These are phyloP conservation scores for Castanea crenata DNA, from an alignment of 306 rosid genomes.

Conservation along the genomic window DNA sequence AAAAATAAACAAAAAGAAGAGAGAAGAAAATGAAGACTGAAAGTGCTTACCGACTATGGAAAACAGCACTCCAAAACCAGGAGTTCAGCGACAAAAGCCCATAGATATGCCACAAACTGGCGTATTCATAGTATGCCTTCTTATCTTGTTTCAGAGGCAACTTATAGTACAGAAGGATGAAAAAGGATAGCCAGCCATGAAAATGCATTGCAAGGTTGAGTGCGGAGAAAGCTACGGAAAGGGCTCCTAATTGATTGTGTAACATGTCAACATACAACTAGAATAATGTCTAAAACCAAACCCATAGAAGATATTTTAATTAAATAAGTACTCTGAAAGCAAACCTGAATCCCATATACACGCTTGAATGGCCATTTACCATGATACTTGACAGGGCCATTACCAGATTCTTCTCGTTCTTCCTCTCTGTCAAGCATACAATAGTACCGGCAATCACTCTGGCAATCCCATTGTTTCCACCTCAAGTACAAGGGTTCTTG, in stretches of 20 bases:
- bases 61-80: conserved; percentile 74
- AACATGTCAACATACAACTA: conserved; percentile 16
- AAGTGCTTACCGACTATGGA: conserved; percentile 66
- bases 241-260: conserved; percentile 59
- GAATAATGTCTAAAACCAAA: conserved; percentile 6
- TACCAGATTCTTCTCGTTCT: conserved; percentile 44
- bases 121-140: conserved; percentile 52
- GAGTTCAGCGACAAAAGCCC: conserved; percentile 57
- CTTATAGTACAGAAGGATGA: conserved; percentile 52
- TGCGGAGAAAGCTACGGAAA: conserved; percentile 64
- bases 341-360: conserved; percentile 70
- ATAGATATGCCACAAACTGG: conserved; percentile 61
- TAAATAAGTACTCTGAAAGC: conserved; percentile 17
- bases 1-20: background rate
- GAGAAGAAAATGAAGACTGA: background rate
- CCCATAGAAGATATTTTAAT: conserved; percentile 6
- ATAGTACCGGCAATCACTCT: conserved; percentile 55
- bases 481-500: conserved; percentile 54
- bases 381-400: conserved; percentile 61
- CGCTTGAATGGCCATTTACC: conserved; percentile 87
- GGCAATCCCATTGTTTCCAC: conserved; percentile 73
- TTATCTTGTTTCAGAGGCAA: conserved; percentile 53
- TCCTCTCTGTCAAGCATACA: conserved; percentile 72
- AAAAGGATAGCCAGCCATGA: conserved; percentile 74
- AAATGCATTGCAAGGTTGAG: conserved; percentile 74